These are phyloP conservation scores for Trichoderma koningii DNA, from an alignment of 2,329 filamentous ascomycete genomes.

Conservation along the genomic window DNA sequence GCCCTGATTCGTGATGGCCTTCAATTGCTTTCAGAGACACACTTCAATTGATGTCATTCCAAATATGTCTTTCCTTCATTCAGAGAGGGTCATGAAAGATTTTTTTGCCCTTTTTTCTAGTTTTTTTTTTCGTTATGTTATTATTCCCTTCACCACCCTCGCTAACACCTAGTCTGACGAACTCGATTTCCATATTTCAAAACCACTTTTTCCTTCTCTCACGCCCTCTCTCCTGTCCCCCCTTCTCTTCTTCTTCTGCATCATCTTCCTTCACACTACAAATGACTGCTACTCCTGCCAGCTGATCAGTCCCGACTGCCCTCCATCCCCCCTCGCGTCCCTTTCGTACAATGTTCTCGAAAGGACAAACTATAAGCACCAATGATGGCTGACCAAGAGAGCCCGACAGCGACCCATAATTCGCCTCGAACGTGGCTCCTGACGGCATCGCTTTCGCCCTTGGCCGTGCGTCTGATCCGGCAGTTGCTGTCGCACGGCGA, in stretches of 20 bases:
- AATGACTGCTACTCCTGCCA: slow-evolving; percentile 14
- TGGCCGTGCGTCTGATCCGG: slow-evolving; percentile 79
- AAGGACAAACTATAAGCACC: slow-evolving; percentile 22
- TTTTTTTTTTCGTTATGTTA: slow-evolving; percentile 9
- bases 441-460: slow-evolving; percentile 80
- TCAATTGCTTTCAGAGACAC: background rate
- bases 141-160: slow-evolving; percentile 14
- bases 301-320: background rate
- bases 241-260: background rate
- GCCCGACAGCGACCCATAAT: slow-evolving; percentile 61
- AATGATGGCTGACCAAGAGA: slow-evolving; percentile 37
- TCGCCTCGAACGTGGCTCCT: slow-evolving; percentile 90
- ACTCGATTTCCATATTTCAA: slow-evolving; percentile 18
- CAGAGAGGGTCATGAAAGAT: too few relatives aligned
- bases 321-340: background rate
- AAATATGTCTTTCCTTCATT: too few relatives aligned
- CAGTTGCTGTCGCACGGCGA: slow-evolving; percentile 88
- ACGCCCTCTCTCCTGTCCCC: background rate
- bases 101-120: background rate
- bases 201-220: background rate
- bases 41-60: background rate
- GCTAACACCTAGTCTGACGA: slow-evolving; percentile 4
- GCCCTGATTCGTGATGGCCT: slow-evolving; percentile 3
- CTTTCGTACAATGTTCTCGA: slow-evolving; percentile 25
- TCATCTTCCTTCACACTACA: slow-evolving; percentile 30